Percentiles rank a stretch among this genome's conserved stretches.
These are phyloP conservation scores for Starmerella vitae DNA, from an alignment of 805 yeast species.

Conservation along the genomic window DNA sequence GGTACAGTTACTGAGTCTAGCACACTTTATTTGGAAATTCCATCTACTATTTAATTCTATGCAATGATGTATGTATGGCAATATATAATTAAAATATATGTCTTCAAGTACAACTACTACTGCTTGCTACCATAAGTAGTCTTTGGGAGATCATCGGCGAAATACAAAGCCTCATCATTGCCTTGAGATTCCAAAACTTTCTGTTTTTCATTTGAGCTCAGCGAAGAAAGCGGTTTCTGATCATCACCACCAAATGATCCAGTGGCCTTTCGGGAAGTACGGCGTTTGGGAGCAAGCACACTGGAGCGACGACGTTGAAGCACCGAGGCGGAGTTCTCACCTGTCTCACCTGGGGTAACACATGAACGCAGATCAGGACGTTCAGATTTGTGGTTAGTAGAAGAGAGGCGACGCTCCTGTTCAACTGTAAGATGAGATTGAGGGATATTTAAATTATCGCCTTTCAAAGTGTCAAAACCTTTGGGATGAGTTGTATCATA, in stretches of 20 bases:
- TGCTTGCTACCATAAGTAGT: slow-evolving; percentile 7
- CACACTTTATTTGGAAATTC: too few relatives aligned
- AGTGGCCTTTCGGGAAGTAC: slow-evolving; percentile 14
- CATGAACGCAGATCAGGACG: slow-evolving; percentile 4
- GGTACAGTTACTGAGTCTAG: too few relatives aligned
- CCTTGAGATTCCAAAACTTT: slow-evolving; percentile 3
- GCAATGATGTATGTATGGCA: too few relatives aligned
- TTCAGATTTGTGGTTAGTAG: slow-evolving; percentile 13
- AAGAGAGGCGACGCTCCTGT: slow-evolving; percentile 10
- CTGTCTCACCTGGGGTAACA: slow-evolving; percentile 10
- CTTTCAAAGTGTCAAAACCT: slow-evolving; percentile 13
- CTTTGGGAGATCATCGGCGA: slow-evolving; percentile 11
- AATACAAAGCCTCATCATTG: slow-evolving; percentile 8
- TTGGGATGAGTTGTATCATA: slow-evolving; percentile 15
- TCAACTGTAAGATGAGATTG: slow-evolving; percentile 11
- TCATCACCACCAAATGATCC: slow-evolving; percentile 10
- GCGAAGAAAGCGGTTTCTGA: slow-evolving; percentile 8
- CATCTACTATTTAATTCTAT: too few relatives aligned
- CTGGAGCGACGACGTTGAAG: slow-evolving; percentile 14
- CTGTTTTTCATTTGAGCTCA: slow-evolving; percentile 8
- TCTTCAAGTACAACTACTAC: neutral
- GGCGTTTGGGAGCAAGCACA: slow-evolving; percentile 4
- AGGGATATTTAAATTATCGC: slow-evolving; percentile 13
- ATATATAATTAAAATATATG: neutral
- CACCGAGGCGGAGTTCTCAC: slow-evolving; percentile 8